These are phyloP conservation scores for Suillus brevipes DNA, from an alignment of 768 basidiomycete species.

Conservation along the genomic window DNA sequence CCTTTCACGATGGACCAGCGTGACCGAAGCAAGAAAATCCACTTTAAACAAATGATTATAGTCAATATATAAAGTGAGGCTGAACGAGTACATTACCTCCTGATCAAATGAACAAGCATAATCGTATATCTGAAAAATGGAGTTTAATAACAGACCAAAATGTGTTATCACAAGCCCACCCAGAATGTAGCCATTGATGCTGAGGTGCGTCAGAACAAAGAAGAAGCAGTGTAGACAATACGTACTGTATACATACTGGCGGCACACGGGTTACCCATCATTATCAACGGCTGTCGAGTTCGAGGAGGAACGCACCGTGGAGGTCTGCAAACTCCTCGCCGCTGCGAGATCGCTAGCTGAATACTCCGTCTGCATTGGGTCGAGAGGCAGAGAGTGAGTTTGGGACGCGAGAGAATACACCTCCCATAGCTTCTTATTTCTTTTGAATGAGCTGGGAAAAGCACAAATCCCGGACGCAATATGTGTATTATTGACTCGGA, in stretches of 20 bases:
- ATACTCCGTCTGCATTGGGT: not conserved
- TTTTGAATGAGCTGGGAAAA: not conserved
- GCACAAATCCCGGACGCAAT: too few species aligned
- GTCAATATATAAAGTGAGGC: not conserved
- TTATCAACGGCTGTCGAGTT: not conserved
- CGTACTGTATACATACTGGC: not conserved
- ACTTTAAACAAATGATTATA: not conserved
- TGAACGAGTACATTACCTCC: not conserved
- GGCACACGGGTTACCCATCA: not conserved
- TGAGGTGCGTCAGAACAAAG: not conserved
- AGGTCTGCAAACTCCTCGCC: not conserved
- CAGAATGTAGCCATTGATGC: conserved; percentile 4
- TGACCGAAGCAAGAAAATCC: not conserved
- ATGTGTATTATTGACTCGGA: too few species aligned
- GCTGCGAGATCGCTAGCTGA: not conserved
- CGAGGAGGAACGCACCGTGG: not conserved
- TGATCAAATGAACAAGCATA: not conserved
- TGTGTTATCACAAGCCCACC: not conserved
- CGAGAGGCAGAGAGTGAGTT: not conserved
- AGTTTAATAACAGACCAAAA: not conserved
- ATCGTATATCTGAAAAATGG: not conserved
- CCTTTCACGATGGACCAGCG: not conserved
- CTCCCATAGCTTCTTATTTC: not conserved
- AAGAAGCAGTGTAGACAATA: not conserved
- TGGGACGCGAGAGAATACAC: not conserved